A percentile compares a stretch with the other conserved stretches of the same genome.
These are phyloP conservation scores for Paxillus involutus DNA, from an alignment of 768 basidiomycete genomes.

Conservation along the genomic window DNA sequence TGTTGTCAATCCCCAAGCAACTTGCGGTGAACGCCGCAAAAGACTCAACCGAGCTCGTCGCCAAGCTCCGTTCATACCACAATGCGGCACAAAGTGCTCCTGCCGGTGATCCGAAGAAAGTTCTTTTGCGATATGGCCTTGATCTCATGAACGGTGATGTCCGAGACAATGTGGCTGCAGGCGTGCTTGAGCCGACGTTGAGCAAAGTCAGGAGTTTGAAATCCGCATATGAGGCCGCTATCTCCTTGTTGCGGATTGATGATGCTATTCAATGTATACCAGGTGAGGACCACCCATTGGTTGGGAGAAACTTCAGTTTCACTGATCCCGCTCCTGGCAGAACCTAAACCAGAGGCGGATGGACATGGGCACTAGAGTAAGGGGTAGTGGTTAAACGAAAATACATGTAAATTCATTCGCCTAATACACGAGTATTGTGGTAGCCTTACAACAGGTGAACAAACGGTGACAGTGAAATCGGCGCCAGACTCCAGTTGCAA, in stretches of 20 bases:
- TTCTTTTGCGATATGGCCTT: constrained; percentile 86
- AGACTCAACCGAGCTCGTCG: constrained; percentile 95
- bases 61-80: constrained; percentile 95
- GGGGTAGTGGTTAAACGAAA: constrained; percentile 4
- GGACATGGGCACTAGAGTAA: constrained; percentile 66
- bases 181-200: constrained; percentile 94
- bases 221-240: constrained; percentile 95
- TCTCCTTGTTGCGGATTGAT: constrained; percentile 91
- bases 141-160: constrained; percentile 95
- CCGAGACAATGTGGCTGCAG: constrained; percentile 90
- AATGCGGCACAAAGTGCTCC: constrained; percentile 94
- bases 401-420: constrained; percentile 11
- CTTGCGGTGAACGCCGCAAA: constrained; percentile 98
- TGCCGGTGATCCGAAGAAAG: constrained; percentile 87
- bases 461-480: too few relatives aligned
- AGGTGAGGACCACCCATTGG: constrained; percentile 47
- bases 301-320: constrained; percentile 10
- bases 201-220: constrained; percentile 97
- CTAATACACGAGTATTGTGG: constrained; percentile 7
- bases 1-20: constrained; percentile 94
- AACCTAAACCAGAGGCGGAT: constrained; percentile 70
- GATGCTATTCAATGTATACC: constrained; percentile 92
- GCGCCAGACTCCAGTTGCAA: too few relatives aligned
- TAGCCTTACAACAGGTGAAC: not conserved
- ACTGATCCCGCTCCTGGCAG: constrained; percentile 37